phyloP scores from a whole-genome alignment of 1,284 basidiomycete genomes.

The Hemileia vastatrix region DNA sequence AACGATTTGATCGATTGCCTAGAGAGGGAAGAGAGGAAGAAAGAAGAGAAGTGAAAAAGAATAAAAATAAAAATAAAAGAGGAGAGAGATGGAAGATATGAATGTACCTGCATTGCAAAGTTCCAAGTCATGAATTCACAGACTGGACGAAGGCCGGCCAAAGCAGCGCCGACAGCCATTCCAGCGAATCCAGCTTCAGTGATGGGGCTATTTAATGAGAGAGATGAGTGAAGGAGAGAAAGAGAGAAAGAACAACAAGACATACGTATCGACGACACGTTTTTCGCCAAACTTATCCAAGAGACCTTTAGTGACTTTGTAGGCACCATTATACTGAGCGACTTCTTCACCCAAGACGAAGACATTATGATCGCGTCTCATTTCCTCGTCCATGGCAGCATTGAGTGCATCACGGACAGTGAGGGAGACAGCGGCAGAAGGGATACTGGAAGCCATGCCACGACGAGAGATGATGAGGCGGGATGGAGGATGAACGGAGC shows the following conservation, averaged over 20 bases:
- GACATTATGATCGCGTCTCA: conserved; percentile 88
- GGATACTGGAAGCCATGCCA: too few relatives aligned
- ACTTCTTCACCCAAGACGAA: conserved; percentile 98
- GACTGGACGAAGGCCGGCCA: conserved; percentile 86
- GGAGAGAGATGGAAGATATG: not conserved
- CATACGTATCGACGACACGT: conserved; percentile 73
- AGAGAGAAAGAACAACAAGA: conserved; percentile 25
- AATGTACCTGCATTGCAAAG: conserved; percentile 68
- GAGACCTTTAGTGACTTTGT: conserved; percentile 98
- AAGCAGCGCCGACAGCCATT: conserved; percentile 85
- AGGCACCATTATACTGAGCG: conserved; percentile 96
- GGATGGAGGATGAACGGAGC: too few relatives aligned
- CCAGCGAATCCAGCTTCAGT: conserved; percentile 99
- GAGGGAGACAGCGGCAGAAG: too few relatives aligned
- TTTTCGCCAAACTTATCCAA: conserved; percentile 99
- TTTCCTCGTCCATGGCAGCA: conserved; percentile 98
- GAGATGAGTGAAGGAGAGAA: conserved; percentile 24
- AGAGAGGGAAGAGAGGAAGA: conserved; percentile 32
- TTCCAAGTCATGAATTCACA: conserved; percentile 99
- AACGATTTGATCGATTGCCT: conserved; percentile 98
- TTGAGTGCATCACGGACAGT: conserved; percentile 98
- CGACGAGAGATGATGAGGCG: too few relatives aligned
- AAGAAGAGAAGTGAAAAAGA: conserved; percentile 33
- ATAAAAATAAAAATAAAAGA: conserved; percentile 14
- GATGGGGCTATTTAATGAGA: conserved; percentile 59